Conservation (phyloP, 352 stramenopile genomes). For the Phytophthora palmivora region DNA sequence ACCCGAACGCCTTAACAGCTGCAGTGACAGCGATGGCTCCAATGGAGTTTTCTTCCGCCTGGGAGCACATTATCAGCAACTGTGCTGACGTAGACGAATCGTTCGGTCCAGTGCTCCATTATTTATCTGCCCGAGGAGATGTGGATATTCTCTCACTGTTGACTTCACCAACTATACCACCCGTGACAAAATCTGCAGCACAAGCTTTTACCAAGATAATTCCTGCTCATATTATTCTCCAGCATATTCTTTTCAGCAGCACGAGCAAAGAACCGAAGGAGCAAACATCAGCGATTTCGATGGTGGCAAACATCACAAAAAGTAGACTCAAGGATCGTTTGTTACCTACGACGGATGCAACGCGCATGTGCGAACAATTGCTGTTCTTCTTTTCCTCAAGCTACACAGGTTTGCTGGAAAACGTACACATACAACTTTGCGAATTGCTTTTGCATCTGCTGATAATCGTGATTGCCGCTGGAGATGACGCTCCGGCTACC, state of each 20-base stretch:
- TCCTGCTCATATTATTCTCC: conserved; percentile 31
- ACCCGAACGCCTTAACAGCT: conserved; percentile 29
- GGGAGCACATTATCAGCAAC: conserved; percentile 49
- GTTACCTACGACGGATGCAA: conserved; percentile 28
- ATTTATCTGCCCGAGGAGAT: conserved; percentile 52
- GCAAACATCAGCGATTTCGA: conserved; percentile 23
- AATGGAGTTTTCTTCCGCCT: conserved; percentile 34
- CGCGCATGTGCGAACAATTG: conserved; percentile 57
- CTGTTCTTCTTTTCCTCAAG: conserved; percentile 48
- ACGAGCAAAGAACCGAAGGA: conserved; percentile 23
- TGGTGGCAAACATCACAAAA: conserved; percentile 22
- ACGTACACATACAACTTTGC: conserved; percentile 29
- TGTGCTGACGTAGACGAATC: conserved; percentile 37
- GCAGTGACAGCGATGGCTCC: conserved; percentile 36
- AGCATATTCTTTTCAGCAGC: conserved; percentile 39
- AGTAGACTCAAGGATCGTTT: conserved; percentile 12
- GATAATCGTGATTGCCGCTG: conserved; percentile 36
- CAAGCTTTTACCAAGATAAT: conserved; percentile 30
- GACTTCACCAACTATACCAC: no score
- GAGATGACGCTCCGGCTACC: conserved; percentile 1
- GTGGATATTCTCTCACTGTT: conserved; percentile 50
- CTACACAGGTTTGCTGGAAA: neutral
- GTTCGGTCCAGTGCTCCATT: conserved; percentile 54
- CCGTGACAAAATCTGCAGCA: conserved; percentile 1
- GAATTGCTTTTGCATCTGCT: conserved; percentile 47